Percentiles rank a stretch among this genome's conserved stretches.
Evolutionary conservation across 495 filamentous ascomycete genomes (phyloP).

Genomic region (Penicillium antarcticum): DNA sequence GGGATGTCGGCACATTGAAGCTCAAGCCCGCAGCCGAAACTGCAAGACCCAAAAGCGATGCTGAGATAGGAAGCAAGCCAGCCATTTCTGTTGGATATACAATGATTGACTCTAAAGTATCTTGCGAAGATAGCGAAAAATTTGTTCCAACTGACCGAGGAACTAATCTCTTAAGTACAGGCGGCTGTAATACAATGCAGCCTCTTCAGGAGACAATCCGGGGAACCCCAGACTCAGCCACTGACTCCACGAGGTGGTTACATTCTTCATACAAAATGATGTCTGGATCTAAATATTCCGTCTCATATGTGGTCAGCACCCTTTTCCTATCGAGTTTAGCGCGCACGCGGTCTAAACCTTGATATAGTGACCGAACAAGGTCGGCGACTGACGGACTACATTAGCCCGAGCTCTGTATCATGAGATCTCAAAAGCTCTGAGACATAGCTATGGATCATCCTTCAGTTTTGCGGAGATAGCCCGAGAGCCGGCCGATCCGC

Average conservation of each 20-base stretch:
- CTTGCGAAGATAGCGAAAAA: neutral
- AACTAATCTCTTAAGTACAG: neutral
- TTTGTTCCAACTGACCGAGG: neutral
- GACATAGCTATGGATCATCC: too few relatives aligned
- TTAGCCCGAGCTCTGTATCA: neutral
- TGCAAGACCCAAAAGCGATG: neutral
- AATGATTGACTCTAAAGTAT: too few relatives aligned
- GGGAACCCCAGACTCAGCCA: neutral
- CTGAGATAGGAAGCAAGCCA: neutral
- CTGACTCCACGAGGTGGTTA: neutral
- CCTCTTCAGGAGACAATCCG: neutral
- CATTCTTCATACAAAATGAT: neutral
- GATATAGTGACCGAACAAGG: neutral
- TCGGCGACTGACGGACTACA: neutral
- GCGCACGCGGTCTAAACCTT: neutral
- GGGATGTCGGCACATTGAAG: conserved; percentile 12
- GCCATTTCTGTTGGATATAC: neutral
- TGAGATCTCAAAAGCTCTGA: neutral
- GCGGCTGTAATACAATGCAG: neutral
- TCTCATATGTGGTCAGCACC: neutral
- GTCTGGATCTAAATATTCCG: neutral
- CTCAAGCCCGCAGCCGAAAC: conserved; percentile 1
- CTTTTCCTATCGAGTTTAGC: neutral
- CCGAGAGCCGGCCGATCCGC: too few relatives aligned
- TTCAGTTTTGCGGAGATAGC: too few relatives aligned